A percentile compares a stretch with the other conserved stretches of the same genome.
Conservation (phyloP, 176 grass and related monocot species). For the Carex cristatella region DNA sequence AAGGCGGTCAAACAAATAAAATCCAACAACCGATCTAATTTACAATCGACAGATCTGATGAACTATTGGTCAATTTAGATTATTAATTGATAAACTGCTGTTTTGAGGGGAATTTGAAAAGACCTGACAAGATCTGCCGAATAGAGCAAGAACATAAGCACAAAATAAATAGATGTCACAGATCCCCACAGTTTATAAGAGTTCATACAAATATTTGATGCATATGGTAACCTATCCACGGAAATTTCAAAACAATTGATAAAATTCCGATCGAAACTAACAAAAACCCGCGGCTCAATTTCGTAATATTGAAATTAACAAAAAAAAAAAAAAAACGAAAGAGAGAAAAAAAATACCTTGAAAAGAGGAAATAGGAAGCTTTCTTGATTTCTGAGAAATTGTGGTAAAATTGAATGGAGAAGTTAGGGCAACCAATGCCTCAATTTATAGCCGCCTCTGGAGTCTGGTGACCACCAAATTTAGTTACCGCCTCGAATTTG, state of each 20-base stretch:
- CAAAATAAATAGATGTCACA: neutral
- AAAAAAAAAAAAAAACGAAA: neutral
- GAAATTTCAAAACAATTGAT: neutral
- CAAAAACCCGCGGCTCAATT: neutral
- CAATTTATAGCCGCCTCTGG: neutral
- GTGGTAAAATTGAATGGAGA: neutral
- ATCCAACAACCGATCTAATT: neutral
- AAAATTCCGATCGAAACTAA: neutral
- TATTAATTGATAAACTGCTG: neutral
- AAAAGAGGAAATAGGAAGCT: neutral
- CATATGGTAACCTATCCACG: neutral
- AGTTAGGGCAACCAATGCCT: too few species aligned
- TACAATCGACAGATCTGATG: neutral
- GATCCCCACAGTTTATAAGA: neutral
- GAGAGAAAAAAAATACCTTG: neutral
- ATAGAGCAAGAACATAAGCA: neutral
- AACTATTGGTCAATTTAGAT: neutral
- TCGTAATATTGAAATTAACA: neutral
- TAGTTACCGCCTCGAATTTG: slow-evolving; percentile 6
- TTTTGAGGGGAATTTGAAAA: neutral
- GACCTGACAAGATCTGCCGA: neutral
- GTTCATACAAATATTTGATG: neutral
- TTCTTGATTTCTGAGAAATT: slow-evolving; percentile 10
- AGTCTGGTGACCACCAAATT: neutral
- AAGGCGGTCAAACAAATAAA: neutral